These are phyloP conservation scores for Coemansia sp. DNA, from an alignment of 192 early-diverging fungal species.

Conservation along the genomic window DNA sequence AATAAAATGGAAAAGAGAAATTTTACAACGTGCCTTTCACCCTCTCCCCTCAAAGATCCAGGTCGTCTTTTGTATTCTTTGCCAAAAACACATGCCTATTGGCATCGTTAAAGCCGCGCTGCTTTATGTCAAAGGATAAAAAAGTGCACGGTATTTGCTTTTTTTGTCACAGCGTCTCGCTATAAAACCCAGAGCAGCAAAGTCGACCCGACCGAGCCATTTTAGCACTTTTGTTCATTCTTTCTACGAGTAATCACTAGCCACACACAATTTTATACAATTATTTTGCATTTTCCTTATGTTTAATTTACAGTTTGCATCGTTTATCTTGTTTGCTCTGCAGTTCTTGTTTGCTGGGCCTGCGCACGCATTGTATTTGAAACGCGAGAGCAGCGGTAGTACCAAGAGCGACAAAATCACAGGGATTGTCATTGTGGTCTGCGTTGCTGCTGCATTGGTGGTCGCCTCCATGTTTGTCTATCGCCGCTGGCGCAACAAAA, in stretches of 20 bases:
- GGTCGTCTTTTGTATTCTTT: no score
- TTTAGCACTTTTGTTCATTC: background rate
- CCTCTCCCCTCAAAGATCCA: no score
- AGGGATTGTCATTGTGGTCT: background rate
- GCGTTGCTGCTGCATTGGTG: background rate
- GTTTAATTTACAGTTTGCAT: no score
- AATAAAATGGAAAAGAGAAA: no score
- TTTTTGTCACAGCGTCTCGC: background rate
- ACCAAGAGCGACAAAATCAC: constrained; percentile 4
- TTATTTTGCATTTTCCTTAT: background rate
- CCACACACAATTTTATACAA: background rate
- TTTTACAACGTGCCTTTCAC: no score
- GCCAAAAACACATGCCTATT: no score
- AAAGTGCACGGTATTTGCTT: background rate
- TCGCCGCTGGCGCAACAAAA: no score
- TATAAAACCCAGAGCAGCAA: background rate
- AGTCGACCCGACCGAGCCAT: background rate
- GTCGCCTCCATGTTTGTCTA: background rate
- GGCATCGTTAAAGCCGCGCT: no score
- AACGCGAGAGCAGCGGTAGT: background rate
- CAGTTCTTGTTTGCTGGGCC: background rate
- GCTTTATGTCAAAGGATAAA: background rate
- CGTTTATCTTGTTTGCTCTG: no score
- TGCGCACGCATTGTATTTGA: background rate
- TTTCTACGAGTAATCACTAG: background rate